These are phyloP conservation scores for Colletotrichum abscissum DNA, from an alignment of 2,329 filamentous ascomycete species.

Conservation along the genomic window DNA sequence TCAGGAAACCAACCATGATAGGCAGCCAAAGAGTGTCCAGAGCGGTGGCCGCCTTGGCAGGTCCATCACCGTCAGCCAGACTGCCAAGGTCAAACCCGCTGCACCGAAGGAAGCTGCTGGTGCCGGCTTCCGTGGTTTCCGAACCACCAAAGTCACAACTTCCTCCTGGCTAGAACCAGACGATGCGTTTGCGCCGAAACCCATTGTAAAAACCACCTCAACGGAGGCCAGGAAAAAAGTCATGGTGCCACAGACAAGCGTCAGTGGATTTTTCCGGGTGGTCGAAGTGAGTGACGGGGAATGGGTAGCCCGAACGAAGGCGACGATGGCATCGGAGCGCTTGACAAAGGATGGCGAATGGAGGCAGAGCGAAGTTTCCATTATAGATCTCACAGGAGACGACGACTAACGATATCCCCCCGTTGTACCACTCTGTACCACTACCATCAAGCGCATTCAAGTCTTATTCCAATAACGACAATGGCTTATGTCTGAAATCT, in stretches of 20 bases:
- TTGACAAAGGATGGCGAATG: not conserved
- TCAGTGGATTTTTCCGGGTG: constrained; percentile 53
- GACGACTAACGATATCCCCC: not conserved
- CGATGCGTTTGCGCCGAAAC: constrained; percentile 23
- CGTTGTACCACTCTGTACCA: too few relatives aligned
- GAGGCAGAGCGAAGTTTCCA: constrained; percentile 23
- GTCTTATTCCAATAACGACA: not conserved
- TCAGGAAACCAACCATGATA: not conserved
- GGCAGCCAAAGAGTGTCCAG: not conserved
- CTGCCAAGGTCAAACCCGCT: not conserved
- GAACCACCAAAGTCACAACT: not conserved
- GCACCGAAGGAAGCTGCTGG: not conserved
- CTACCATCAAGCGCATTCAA: not conserved
- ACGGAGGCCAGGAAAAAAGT: constrained; percentile 44
- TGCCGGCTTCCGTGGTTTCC: not conserved
- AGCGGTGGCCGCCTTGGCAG: not conserved
- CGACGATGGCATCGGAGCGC: not conserved
- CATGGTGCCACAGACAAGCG: constrained; percentile 49
- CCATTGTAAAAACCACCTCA: not conserved
- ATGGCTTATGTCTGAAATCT: not conserved
- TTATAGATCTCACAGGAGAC: constrained; percentile 36
- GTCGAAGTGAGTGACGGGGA: constrained; percentile 46
- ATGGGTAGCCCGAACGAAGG: constrained; percentile 38
- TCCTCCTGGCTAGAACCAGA: not conserved
- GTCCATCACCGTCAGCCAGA: not conserved